Conservation (phyloP, 2,329 filamentous ascomycete genomes). For the Phialemoniopsis sp. region DNA sequence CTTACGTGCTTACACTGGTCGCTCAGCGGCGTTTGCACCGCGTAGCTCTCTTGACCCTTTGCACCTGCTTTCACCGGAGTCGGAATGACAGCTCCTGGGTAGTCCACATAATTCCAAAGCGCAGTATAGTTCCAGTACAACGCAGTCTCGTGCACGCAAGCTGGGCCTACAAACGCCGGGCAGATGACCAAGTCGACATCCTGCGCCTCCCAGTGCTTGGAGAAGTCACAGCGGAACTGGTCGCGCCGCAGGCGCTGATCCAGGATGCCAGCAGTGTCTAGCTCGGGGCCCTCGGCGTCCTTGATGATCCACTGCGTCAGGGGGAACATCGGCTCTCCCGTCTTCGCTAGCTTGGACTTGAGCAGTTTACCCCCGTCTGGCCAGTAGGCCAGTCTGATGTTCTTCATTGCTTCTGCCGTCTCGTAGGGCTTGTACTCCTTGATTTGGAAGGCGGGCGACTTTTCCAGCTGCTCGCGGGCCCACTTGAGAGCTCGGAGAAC, state of each 20-base stretch:
- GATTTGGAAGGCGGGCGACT: constrained; percentile 17
- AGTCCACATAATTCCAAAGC: constrained; percentile 31
- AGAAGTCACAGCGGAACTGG: constrained; percentile 23
- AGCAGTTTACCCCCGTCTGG: constrained; percentile 33
- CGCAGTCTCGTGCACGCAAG: constrained; percentile 27
- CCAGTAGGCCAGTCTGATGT: constrained; percentile 37
- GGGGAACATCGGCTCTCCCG: constrained; percentile 38
- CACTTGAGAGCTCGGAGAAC: constrained; percentile 27
- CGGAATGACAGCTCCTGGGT: constrained; percentile 26
- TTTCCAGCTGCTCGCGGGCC: constrained; percentile 18
- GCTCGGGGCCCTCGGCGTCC: constrained; percentile 19
- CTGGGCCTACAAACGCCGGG: constrained; percentile 29
- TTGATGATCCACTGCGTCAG: constrained; percentile 34
- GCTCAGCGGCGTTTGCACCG: constrained; percentile 17
- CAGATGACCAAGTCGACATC: constrained; percentile 30
- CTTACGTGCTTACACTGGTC: constrained; percentile 15
- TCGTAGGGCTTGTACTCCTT: constrained; percentile 28
- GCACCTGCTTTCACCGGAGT: constrained; percentile 22
- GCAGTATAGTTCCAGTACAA: constrained; percentile 31
- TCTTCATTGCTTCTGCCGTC: constrained; percentile 18
- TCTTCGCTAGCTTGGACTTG: constrained; percentile 23
- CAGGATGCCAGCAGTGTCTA: constrained; percentile 16
- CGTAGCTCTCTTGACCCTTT: constrained; percentile 20
- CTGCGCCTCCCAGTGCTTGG: constrained; percentile 25
- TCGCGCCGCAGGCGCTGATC: constrained; percentile 20